Conservation (phyloP, 202 grass and related monocot species). For the Schoenoplectus tabernaemontani region DNA sequence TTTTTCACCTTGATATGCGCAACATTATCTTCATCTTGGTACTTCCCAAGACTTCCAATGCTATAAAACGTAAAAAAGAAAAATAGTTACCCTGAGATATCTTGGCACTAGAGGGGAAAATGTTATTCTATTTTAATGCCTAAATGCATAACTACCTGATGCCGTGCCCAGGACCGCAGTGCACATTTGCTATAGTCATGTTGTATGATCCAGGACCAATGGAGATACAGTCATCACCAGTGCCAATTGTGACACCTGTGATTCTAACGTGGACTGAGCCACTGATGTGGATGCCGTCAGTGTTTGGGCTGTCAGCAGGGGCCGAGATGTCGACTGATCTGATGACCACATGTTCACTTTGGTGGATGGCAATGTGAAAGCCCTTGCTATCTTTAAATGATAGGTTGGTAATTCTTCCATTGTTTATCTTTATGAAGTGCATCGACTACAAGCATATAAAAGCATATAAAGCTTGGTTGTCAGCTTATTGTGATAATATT, state of each 20-base stretch:
- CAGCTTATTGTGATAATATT: neutral
- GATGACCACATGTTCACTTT: slow-evolving; percentile 21
- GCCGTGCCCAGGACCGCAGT: slow-evolving; percentile 49
- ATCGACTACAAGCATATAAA: slow-evolving; percentile 7
- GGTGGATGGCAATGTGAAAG: slow-evolving; percentile 55
- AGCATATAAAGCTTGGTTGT: slow-evolving; percentile 1
- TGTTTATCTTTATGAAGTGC: slow-evolving; percentile 15
- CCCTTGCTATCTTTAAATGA: slow-evolving; percentile 46
- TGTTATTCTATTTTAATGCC: neutral
- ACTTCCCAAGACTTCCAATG: slow-evolving; percentile 24
- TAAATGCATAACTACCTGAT: slow-evolving; percentile 31
- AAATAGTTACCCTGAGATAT: neutral
- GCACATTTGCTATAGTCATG: slow-evolving; percentile 28
- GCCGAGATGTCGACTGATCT: slow-evolving; percentile 25
- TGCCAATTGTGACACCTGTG: slow-evolving; percentile 24
- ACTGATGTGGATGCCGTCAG: slow-evolving; percentile 51
- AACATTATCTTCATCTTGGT: slow-evolving; percentile 21
- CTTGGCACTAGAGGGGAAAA: neutral
- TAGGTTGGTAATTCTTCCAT: slow-evolving; percentile 20
- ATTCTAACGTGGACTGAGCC: slow-evolving; percentile 21
- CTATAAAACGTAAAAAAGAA: slow-evolving; percentile 20
- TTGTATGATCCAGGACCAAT: slow-evolving; percentile 35
- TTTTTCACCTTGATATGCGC: slow-evolving; percentile 25
- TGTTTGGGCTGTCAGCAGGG: slow-evolving; percentile 40
- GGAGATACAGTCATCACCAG: slow-evolving; percentile 64